Evolutionary conservation across 116 monocot species (phyloP).

Genomic region (Papilionanthe hybrid): DNA sequence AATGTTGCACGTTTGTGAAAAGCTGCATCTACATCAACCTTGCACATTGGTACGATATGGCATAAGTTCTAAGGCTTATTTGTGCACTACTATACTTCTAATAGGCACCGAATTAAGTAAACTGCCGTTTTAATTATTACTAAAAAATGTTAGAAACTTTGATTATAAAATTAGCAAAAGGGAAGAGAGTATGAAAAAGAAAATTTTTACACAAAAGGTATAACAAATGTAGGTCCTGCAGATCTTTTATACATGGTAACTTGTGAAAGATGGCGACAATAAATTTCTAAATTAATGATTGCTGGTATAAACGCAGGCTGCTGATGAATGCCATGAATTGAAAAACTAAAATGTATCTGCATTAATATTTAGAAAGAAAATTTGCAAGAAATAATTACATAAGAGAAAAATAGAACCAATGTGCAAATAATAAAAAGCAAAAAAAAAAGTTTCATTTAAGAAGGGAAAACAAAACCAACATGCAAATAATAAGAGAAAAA

Average conservation of each 20-base stretch:
- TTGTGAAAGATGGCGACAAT: neutral
- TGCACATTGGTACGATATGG: neutral
- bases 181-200: neutral
- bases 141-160: neutral
- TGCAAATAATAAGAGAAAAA: neutral
- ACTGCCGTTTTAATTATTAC: neutral
- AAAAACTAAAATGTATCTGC: neutral
- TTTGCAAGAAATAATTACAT: neutral
- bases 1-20: neutral
- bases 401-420: neutral
- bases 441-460: no score
- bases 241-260: neutral
- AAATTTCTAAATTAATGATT: neutral
- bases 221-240: neutral
- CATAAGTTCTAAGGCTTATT: neutral
- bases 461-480: neutral
- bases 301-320: neutral
- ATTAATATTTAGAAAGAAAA: neutral
- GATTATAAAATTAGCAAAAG: neutral
- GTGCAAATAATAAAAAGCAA: neutral
- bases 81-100: neutral
- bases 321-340: neutral
- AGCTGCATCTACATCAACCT: neutral
- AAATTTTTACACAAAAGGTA: neutral
- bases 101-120: neutral